Evolutionary conservation across 148 eudicot species (phyloP).

Genomic region (Fagopyrum esculentum): DNA sequence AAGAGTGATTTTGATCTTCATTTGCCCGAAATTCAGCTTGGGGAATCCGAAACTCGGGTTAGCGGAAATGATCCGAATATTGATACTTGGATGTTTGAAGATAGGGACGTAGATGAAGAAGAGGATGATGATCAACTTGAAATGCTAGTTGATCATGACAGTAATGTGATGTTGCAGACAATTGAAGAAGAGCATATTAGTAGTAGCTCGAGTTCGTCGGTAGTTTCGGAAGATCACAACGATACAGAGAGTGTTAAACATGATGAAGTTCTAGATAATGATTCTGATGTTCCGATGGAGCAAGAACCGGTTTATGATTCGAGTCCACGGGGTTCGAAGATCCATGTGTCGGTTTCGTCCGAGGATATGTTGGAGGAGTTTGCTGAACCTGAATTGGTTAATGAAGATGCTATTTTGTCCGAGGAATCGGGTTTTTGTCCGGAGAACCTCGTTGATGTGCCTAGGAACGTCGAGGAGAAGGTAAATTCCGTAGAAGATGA

Average conservation of each 20-base stretch:
- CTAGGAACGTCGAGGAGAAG: neutral
- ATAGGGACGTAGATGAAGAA: slow-evolving; percentile 3
- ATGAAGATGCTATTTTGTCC: neutral
- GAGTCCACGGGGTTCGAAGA: slow-evolving; percentile 24
- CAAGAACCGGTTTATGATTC: slow-evolving; percentile 31
- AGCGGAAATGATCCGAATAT: slow-evolving; percentile 10
- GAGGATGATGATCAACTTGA: slow-evolving; percentile 6
- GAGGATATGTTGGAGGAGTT: neutral
- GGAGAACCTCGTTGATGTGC: too few species aligned
- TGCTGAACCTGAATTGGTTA: slow-evolving; percentile 1
- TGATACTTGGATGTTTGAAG: slow-evolving; percentile 14
- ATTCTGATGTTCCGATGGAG: slow-evolving; percentile 13
- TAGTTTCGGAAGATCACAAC: neutral
- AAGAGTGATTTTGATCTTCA: slow-evolving; percentile 10
- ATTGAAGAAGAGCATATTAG: slow-evolving; percentile 1
- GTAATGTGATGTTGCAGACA: slow-evolving; percentile 4
- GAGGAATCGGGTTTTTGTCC: neutral
- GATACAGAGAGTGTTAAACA: neutral
- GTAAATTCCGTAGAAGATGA: neutral
- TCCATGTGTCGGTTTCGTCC: neutral
- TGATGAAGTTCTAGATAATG: neutral
- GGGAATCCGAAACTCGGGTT: slow-evolving; percentile 8
- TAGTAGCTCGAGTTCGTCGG: slow-evolving; percentile 3
- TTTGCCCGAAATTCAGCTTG: slow-evolving; percentile 12
- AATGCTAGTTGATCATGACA: neutral